phyloP scores from a whole-genome alignment of 2,329 filamentous ascomycete species.

The Botrytis porri region DNA sequence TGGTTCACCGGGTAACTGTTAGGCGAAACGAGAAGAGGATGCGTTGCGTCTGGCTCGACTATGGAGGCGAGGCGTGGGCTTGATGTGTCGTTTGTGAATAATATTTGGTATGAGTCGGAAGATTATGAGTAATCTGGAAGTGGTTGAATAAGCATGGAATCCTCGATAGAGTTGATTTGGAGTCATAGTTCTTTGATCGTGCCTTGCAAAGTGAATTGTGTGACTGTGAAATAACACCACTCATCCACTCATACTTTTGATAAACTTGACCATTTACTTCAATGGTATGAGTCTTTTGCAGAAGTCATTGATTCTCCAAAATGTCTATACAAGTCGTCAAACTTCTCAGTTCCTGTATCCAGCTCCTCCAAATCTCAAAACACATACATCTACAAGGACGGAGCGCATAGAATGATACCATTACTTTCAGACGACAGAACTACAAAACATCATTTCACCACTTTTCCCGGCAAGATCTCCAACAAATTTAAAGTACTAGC shows the following conservation, averaged over 20 bases:
- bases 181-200: background rate
- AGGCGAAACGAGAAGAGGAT: background rate
- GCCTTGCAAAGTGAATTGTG: background rate
- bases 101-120: background rate
- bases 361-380: background rate
- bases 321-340: background rate
- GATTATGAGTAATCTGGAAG: background rate
- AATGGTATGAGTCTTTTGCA: background rate
- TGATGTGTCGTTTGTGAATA: background rate
- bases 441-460: background rate
- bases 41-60: background rate
- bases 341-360: background rate
- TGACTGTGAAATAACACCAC: background rate
- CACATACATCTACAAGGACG: background rate
- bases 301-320: background rate
- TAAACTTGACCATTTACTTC: background rate
- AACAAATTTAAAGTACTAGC: background rate
- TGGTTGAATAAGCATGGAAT: background rate
- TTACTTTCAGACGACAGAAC: background rate
- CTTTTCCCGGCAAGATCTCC: accelerated
- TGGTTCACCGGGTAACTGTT: background rate
- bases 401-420: background rate
- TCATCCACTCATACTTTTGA: background rate
- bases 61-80: background rate
- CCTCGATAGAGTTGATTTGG: background rate